phyloP scores from a whole-genome alignment of 1,284 basidiomycete genomes.

The Clitocybe nebularis region DNA sequence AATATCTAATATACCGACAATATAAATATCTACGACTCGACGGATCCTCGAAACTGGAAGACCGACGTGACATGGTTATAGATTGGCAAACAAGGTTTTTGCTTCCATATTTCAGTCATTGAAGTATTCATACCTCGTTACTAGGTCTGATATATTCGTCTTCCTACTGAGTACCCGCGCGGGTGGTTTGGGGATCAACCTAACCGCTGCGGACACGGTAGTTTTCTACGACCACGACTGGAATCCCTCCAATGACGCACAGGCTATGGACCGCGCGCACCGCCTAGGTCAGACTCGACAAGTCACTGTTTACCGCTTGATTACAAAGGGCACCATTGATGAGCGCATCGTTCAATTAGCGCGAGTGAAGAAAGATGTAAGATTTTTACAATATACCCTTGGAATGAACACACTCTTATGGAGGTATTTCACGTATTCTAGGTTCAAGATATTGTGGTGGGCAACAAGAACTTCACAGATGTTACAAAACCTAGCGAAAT shows the following conservation, averaged over 20 bases:
- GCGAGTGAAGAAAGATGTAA: conserved; percentile 91
- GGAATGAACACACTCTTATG: conserved; percentile 10
- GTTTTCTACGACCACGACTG: conserved; percentile 99
- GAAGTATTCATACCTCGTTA: too few relatives aligned
- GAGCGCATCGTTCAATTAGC: conserved; percentile 96
- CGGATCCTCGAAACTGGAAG: conserved; percentile 93
- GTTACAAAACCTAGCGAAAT: conserved; percentile 97
- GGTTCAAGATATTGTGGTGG: conserved; percentile 99
- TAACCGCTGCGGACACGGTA: conserved; percentile 97
- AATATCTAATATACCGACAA: conserved; percentile 96
- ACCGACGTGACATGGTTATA: conserved; percentile 98
- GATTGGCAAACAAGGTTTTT: conserved; percentile 95
- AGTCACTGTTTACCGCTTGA: conserved; percentile 97
- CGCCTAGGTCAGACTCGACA: conserved; percentile 98
- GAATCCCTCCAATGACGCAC: conserved; percentile 99
- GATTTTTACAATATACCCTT: conserved; percentile 24
- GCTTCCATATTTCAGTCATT: not conserved
- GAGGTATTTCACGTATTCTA: conserved; percentile 25
- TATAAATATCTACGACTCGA: conserved; percentile 97
- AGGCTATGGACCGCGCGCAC: conserved; percentile 99
- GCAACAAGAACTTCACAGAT: conserved; percentile 91
- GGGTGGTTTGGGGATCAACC: conserved; percentile 96
- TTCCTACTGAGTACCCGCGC: conserved; percentile 96
- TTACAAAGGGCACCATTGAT: conserved; percentile 96
- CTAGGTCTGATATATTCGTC: conserved; percentile 90